Evolutionary conservation across 176 grass and related monocot species (phyloP).

Genomic region (Tillandsia leiboldiana): DNA sequence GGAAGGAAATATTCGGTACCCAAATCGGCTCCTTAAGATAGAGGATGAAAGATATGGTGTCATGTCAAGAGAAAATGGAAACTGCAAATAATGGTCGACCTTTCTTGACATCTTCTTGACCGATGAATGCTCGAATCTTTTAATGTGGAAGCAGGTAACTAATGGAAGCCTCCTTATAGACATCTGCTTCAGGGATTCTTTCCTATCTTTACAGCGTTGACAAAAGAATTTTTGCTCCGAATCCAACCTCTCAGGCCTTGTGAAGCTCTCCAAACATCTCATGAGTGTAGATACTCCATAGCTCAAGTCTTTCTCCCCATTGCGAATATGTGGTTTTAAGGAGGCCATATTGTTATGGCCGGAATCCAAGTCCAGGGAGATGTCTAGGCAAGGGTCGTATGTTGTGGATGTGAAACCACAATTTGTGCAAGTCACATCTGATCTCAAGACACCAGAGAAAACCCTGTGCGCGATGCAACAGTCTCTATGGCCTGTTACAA

Average conservation of each 20-base stretch:
- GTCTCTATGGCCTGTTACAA: conserved; percentile 54
- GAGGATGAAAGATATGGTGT: conserved; percentile 80
- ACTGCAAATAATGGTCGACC: conserved; percentile 79
- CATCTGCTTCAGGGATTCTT: conserved; percentile 97
- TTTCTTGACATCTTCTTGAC: conserved; percentile 78
- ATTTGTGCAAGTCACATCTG: conserved; percentile 88
- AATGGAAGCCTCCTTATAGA: conserved; percentile 92
- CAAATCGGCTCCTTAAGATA: conserved; percentile 71
- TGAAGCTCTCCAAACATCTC: conserved; percentile 90
- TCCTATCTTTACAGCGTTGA: conserved; percentile 77
- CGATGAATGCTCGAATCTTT: conserved; percentile 83
- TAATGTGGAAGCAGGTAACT: conserved; percentile 89
- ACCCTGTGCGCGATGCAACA: conserved; percentile 95
- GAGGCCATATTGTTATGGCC: conserved; percentile 27
- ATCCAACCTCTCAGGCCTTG: conserved; percentile 85
- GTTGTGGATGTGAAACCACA: conserved; percentile 97
- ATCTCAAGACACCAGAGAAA: conserved; percentile 92
- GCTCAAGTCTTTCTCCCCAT: conserved; percentile 37
- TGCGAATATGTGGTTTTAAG: conserved; percentile 36
- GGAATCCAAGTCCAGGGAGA: conserved; percentile 74
- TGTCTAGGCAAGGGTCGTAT: conserved; percentile 91
- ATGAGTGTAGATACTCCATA: conserved; percentile 60
- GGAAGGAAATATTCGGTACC: conserved; percentile 73
- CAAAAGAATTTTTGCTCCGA: conserved; percentile 93
- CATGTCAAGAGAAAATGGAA: conserved; percentile 93